Percentiles rank a stretch among this genome's conserved stretches.
Conservation (phyloP, 805 yeast species). For the Vanderwaltozyma polyspora region DNA sequence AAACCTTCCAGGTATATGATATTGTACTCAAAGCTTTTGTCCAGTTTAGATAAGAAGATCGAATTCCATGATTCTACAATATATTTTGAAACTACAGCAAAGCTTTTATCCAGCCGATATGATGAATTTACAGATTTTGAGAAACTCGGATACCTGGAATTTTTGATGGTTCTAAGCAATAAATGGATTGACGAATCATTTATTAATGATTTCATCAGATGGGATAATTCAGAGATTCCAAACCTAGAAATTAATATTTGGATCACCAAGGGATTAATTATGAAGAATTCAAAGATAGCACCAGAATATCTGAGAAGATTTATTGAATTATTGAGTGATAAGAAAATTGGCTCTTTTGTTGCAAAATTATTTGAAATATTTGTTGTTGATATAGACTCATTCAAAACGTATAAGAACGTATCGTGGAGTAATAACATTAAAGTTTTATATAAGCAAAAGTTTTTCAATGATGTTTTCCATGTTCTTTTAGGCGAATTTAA, state of each 20-base stretch:
- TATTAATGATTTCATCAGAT: conserved; percentile 7
- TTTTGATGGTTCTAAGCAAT: conserved; percentile 18
- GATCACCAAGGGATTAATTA: conserved; percentile 59
- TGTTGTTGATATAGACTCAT: conserved; percentile 54
- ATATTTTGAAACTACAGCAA: neutral
- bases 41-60: conserved; percentile 38
- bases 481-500: conserved; percentile 39
- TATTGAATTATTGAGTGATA: conserved; percentile 29
- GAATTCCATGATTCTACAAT: conserved; percentile 6
- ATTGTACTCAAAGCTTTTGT: conserved; percentile 35
- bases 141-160: conserved; percentile 20
- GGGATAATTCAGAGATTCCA: conserved; percentile 10
- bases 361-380: conserved; percentile 54
- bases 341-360: conserved; percentile 27
- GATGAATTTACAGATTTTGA: conserved; percentile 9
- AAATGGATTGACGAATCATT: conserved; percentile 19
- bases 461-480: conserved; percentile 53
- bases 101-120: neutral
- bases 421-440: conserved; percentile 46
- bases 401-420: conserved; percentile 36
- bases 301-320: conserved; percentile 24
- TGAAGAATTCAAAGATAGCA: conserved; percentile 40
- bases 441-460: conserved; percentile 67
- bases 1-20: conserved; percentile 27
- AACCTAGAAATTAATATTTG: conserved; percentile 51